Conservation (phyloP, 495 filamentous ascomycete species). For the Monascus purpureus region DNA sequence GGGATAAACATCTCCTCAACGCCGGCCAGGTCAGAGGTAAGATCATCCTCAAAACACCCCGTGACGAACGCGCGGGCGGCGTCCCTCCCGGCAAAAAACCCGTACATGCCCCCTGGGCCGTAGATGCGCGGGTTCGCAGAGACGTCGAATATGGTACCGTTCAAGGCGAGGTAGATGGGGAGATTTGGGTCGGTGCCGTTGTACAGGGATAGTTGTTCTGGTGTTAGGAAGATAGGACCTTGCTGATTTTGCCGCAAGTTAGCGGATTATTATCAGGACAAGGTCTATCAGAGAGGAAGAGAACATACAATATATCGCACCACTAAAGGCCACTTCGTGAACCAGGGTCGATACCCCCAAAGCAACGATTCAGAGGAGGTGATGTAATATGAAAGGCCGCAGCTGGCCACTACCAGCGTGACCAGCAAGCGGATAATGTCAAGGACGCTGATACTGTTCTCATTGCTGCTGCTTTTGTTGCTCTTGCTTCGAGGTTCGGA, state of each 20-base stretch:
- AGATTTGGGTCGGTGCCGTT: slow-evolving; percentile 61
- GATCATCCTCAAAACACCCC: slow-evolving; percentile 83
- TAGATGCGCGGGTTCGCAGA: slow-evolving; percentile 59
- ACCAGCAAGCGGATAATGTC: slow-evolving; percentile 66
- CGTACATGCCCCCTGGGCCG: slow-evolving; percentile 80
- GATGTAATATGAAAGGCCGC: slow-evolving; percentile 65
- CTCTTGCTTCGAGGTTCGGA: slow-evolving; percentile 3
- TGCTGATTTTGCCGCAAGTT: slow-evolving; percentile 21
- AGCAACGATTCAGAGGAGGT: slow-evolving; percentile 52
- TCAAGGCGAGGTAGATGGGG: slow-evolving; percentile 85
- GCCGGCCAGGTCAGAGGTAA: slow-evolving; percentile 67
- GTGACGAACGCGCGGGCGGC: slow-evolving; percentile 88
- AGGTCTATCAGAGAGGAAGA: slow-evolving; percentile 2
- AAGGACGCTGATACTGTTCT: slow-evolving; percentile 37
- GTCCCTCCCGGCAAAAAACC: slow-evolving; percentile 76
- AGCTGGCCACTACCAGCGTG: slow-evolving; percentile 54
- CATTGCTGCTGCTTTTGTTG: slow-evolving; percentile 7
- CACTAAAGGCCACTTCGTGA: slow-evolving; percentile 45
- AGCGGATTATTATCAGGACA: neutral
- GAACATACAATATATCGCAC: slow-evolving; percentile 47
- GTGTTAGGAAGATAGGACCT: slow-evolving; percentile 50
- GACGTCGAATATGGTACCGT: slow-evolving; percentile 92
- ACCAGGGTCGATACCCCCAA: slow-evolving; percentile 61
- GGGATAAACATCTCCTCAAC: slow-evolving; percentile 85
- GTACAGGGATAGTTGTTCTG: slow-evolving; percentile 54